phyloP scores from a whole-genome alignment of 169 alveolate genomes.

The Ichthyophthirius multifiliis region DNA sequence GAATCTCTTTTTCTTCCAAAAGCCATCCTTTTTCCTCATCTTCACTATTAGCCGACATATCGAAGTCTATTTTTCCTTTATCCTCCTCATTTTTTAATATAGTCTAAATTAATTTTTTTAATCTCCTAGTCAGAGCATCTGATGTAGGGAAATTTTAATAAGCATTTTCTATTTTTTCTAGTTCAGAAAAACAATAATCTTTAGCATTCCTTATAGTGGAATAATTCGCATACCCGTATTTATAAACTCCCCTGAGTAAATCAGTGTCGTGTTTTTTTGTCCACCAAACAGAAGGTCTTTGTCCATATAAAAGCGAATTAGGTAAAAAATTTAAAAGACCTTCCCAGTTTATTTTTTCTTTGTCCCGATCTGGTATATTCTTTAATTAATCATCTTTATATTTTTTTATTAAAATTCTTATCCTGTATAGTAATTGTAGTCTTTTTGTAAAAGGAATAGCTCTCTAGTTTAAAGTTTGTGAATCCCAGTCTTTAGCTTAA shows the following conservation, averaged over 20 bases:
- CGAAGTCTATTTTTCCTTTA: constrained; percentile 35
- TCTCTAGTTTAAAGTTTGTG: constrained; percentile 63
- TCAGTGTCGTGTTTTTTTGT: constrained; percentile 86
- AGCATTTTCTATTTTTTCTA: constrained; percentile 50
- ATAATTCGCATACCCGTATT: constrained; percentile 87
- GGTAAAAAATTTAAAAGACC: constrained; percentile 81
- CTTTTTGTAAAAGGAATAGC: constrained; percentile 88
- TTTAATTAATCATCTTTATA: constrained; percentile 66
- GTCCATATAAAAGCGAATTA: constrained; percentile 64
- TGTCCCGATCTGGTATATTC: constrained; percentile 47
- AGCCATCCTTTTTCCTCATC: constrained; percentile 68
- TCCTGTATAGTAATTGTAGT: constrained; percentile 66
- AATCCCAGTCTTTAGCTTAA: constrained; percentile 85
- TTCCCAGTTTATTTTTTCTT: constrained; percentile 71
- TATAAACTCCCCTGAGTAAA: constrained; percentile 81
- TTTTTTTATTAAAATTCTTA: constrained; percentile 69
- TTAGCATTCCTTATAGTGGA: constrained; percentile 56
- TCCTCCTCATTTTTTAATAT: constrained; percentile 64
- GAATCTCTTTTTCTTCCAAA: constrained; percentile 58
- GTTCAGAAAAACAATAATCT: constrained; percentile 64
- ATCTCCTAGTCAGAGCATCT: constrained; percentile 83
- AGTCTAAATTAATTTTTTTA: constrained; percentile 75
- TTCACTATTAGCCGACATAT: constrained; percentile 31
- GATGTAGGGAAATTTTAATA: constrained; percentile 85
- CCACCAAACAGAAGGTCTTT: constrained; percentile 89